phyloP scores from a whole-genome alignment of 306 rosid genomes.

The Hylodesmum podocarpum region DNA sequence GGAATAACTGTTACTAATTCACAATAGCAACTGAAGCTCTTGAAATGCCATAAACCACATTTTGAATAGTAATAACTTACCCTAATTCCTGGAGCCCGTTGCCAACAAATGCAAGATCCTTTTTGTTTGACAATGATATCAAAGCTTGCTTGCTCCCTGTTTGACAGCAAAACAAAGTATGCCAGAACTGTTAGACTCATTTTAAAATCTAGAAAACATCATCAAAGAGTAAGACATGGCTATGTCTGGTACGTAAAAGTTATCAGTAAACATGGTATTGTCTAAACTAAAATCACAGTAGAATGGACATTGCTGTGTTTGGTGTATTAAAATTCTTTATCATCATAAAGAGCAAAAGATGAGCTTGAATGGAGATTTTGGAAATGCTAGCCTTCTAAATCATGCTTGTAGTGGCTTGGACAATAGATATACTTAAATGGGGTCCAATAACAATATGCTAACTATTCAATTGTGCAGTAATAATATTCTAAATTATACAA shows the following conservation, averaged over 20 bases:
- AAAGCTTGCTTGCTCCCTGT: conserved; percentile 78
- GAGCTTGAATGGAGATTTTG: conserved; percentile 76
- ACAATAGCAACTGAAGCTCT: conserved; percentile 2
- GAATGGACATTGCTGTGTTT: conserved; percentile 64
- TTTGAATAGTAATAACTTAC: conserved; percentile 44
- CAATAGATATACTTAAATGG: conserved; percentile 50
- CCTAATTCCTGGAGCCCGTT: conserved; percentile 81
- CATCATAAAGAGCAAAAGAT: conserved; percentile 73
- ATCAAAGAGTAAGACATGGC: background rate
- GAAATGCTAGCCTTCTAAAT: conserved; percentile 55
- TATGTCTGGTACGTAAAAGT: background rate
- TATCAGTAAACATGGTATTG: background rate
- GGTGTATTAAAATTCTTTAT: conserved; percentile 65
- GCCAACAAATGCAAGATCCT: conserved; percentile 73
- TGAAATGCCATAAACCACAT: background rate
- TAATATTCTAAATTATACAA: no score
- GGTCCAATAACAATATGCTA: conserved; percentile 9
- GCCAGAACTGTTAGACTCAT: background rate
- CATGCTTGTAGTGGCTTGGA: conserved; percentile 63
- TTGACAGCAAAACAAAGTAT: conserved; percentile 17
- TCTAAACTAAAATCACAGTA: background rate
- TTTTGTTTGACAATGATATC: conserved; percentile 91
- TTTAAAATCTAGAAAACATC: background rate
- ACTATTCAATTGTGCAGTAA: background rate
- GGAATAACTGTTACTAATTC: conserved; percentile 1